Conservation (phyloP, 2,329 filamentous ascomycete species). For the Calonectria henricotiae region DNA sequence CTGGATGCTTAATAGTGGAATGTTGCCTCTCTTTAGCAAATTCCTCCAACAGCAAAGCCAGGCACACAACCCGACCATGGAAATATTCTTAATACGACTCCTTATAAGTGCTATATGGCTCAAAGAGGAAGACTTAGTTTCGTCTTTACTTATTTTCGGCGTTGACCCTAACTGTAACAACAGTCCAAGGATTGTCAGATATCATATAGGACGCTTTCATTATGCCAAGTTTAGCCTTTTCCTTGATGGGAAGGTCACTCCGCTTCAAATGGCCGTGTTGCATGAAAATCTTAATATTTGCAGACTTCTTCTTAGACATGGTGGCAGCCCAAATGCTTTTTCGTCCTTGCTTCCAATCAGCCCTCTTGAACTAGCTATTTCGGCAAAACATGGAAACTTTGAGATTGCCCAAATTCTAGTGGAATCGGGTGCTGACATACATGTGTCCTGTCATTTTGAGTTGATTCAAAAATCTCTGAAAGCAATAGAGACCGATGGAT, state of each 20-base stretch:
- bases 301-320: background rate
- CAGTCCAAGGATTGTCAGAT: too few relatives aligned
- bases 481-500: too few relatives aligned
- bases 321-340: background rate
- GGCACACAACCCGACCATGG: background rate
- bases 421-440: background rate
- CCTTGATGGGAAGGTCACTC: background rate
- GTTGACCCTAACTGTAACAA: background rate
- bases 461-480: too few relatives aligned
- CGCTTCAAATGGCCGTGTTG: constrained; percentile 10
- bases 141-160: background rate
- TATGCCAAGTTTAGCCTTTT: too few relatives aligned
- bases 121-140: background rate
- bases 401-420: background rate
- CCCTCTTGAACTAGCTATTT: constrained; percentile 28
- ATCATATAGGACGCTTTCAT: too few relatives aligned
- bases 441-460: background rate
- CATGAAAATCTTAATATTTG: background rate
- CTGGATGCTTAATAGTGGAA: background rate
- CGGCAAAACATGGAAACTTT: background rate
- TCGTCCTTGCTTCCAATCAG: background rate
- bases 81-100: constrained; percentile 2
- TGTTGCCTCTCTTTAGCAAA: background rate
- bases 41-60: background rate
- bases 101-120: background rate